phyloP scores from a whole-genome alignment of 257 asterid species.

The Linaria vulgaris region DNA sequence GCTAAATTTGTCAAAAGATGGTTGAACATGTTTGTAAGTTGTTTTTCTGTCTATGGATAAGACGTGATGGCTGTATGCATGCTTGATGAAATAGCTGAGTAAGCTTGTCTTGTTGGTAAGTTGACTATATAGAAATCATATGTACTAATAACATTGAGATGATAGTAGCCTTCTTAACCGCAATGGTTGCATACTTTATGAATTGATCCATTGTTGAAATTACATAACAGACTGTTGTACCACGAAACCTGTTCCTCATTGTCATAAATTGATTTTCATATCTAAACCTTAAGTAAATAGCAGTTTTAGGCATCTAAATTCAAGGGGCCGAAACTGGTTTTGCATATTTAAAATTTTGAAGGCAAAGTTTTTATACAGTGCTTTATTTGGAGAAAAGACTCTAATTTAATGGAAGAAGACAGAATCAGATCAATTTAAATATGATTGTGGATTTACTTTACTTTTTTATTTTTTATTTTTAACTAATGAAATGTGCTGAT shows the following conservation, averaged over 20 bases:
- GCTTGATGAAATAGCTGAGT: constrained; percentile 15
- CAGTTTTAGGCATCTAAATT: constrained; percentile 11
- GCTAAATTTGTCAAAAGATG: neutral
- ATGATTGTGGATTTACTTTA: neutral
- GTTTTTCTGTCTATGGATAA: constrained; percentile 20
- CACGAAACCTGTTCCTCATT: constrained; percentile 21
- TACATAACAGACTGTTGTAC: constrained; percentile 1
- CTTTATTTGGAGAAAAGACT: neutral
- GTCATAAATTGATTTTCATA: constrained; percentile 8
- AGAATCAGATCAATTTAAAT: neutral
- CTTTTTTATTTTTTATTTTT: neutral
- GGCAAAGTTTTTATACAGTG: neutral
- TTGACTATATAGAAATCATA: constrained; percentile 10
- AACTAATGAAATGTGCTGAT: neutral
- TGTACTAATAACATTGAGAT: constrained; percentile 6
- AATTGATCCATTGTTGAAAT: constrained; percentile 9
- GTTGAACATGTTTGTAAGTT: neutral
- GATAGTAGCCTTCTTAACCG: constrained; percentile 20
- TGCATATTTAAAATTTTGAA: constrained; percentile 6
- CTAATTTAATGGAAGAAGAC: neutral
- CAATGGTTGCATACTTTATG: constrained; percentile 13
- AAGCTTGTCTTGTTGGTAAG: constrained; percentile 15
- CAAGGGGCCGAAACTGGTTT: neutral
- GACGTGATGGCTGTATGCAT: constrained; percentile 17
- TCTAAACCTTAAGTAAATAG: neutral